These are phyloP conservation scores for Panaeolus papilionaceus DNA, from an alignment of 768 basidiomycete genomes.

Conservation along the genomic window DNA sequence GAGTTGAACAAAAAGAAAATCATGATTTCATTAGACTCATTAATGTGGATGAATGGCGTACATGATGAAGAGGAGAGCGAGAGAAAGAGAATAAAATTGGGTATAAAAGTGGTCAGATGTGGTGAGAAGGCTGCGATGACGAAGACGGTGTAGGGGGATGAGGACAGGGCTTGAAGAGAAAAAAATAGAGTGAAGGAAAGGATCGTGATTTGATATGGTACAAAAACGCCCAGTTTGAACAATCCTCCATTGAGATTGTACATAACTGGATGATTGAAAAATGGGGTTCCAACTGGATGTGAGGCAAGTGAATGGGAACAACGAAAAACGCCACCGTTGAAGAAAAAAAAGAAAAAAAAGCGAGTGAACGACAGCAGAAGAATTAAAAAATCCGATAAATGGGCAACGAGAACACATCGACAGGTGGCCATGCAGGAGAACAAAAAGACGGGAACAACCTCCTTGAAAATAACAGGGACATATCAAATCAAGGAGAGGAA, in stretches of 20 bases:
- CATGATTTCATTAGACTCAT: conserved; percentile 8
- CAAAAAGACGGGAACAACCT: background rate
- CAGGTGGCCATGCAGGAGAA: background rate
- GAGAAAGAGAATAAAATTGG: background rate
- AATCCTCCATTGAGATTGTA: background rate
- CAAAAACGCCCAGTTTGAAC: background rate
- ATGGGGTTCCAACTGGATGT: conserved; percentile 6
- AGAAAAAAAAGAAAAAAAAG: background rate
- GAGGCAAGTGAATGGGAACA: background rate
- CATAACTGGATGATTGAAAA: background rate
- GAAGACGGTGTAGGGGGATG: background rate
- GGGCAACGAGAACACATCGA: background rate
- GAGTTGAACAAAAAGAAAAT: background rate
- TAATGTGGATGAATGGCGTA: conserved; percentile 4
- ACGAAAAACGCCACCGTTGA: background rate
- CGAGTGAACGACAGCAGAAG: background rate
- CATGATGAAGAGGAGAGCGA: background rate
- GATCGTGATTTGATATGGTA: background rate
- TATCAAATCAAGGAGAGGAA: background rate
- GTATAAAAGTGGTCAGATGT: background rate
- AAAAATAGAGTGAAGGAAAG: background rate
- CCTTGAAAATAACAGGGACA: background rate
- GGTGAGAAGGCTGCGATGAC: background rate
- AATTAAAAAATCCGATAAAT: background rate
- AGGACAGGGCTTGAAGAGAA: background rate